Conservation (phyloP, 176 grass and related monocot genomes). For the Musa troglodytarum region DNA sequence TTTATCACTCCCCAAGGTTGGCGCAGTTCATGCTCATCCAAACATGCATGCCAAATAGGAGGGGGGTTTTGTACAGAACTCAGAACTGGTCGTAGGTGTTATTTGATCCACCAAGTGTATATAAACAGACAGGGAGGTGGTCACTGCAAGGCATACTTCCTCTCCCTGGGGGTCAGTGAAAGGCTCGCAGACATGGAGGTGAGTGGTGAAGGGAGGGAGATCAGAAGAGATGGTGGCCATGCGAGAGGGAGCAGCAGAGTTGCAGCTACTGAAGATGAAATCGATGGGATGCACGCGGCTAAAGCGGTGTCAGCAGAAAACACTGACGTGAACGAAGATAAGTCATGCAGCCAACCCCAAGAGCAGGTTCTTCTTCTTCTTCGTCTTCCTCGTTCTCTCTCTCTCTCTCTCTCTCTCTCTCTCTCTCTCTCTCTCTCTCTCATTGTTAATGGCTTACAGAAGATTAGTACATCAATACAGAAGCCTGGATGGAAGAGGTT, state of each 20-base stretch:
- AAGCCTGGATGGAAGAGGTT: slow-evolving; percentile 64
- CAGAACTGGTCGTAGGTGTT: no score
- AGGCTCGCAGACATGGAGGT: background rate
- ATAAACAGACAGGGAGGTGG: background rate
- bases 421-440: no score
- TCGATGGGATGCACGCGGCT: background rate
- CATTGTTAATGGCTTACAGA: no score
- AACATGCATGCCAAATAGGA: no score
- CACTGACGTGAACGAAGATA: background rate
- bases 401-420: no score
- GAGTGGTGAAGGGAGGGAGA: background rate
- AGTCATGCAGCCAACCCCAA: background rate
- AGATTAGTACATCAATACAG: slow-evolving; percentile 21
- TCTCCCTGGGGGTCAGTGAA: background rate
- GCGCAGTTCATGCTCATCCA: no score
- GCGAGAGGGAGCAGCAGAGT: background rate
- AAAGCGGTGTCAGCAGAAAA: background rate
- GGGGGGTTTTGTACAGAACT: no score
- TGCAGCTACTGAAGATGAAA: background rate
- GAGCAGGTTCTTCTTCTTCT: background rate
- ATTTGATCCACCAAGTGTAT: background rate
- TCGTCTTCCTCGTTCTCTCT: background rate
- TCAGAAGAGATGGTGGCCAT: background rate
- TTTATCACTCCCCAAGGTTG: no score
- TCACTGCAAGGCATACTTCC: background rate